A percentile compares a stretch with the other conserved stretches of the same genome.
Conservation (phyloP, 1,284 basidiomycete species). For the Peniophora sp. region DNA sequence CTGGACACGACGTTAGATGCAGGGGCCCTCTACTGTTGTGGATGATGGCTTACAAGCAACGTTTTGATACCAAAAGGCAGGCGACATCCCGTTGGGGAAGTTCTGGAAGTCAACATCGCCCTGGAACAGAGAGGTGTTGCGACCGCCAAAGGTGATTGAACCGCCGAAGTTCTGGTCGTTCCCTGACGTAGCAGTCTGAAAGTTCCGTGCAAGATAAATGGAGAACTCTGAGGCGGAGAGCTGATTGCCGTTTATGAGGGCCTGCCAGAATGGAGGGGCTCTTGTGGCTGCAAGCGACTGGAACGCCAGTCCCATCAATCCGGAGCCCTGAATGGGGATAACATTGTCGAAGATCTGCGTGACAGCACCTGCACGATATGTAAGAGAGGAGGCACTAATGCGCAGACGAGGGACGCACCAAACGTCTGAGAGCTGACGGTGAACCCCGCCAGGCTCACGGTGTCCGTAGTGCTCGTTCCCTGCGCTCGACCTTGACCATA, state of each 20-base stretch:
- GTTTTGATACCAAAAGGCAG: conserved; percentile 48
- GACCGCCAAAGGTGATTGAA: conserved; percentile 68
- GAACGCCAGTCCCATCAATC: conserved; percentile 73
- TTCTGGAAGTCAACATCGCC: conserved; percentile 58
- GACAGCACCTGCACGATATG: conserved; percentile 22
- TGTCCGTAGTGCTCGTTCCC: conserved; percentile 25
- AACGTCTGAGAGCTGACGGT: conserved; percentile 41
- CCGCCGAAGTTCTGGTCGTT: conserved; percentile 47
- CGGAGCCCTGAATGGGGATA: conserved; percentile 37
- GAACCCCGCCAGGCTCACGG: conserved; percentile 29
- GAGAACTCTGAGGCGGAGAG: conserved; percentile 48
- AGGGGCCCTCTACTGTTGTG: background rate
- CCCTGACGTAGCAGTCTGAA: conserved; percentile 21
- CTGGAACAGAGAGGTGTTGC: conserved; percentile 53
- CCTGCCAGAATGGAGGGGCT: conserved; percentile 65
- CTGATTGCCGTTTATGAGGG: conserved; percentile 39
- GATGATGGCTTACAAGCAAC: conserved; percentile 23
- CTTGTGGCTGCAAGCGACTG: conserved; percentile 44
- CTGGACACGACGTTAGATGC: background rate
- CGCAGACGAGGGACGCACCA: conserved; percentile 19
- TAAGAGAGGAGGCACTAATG: background rate
- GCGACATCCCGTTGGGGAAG: conserved; percentile 24
- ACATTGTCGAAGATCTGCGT: conserved; percentile 27
- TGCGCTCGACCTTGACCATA: conserved; percentile 29
- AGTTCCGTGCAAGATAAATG: conserved; percentile 39